These are phyloP conservation scores for Dictyostelium intermedium DNA, from an alignment of 78 protist species.

Conservation along the genomic window DNA sequence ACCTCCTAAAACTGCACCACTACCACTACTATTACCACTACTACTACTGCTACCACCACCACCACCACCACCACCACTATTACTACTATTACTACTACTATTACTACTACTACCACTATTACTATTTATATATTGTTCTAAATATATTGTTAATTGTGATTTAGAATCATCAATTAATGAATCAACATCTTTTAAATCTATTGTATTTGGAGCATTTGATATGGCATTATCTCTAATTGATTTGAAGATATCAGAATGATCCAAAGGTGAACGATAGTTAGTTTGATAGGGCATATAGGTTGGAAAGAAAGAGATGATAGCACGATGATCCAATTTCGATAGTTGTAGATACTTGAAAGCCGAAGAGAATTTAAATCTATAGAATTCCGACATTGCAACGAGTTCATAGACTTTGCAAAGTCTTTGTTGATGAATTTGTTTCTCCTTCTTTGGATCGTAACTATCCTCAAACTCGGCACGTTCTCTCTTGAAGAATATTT, in stretches of 20 bases:
- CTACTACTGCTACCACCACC: neutral
- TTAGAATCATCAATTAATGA: conserved; percentile 15
- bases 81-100: neutral
- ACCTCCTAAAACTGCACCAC: neutral
- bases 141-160: neutral
- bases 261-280: neutral
- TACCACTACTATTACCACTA: neutral
- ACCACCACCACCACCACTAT: neutral
- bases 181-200: neutral
- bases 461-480: neutral
- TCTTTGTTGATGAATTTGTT: neutral
- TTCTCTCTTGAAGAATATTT: conserved; percentile 28
- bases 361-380: conserved; percentile 4
- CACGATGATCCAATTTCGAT: conserved; percentile 16
- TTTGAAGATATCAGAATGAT: neutral
- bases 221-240: neutral
- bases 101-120: too few species aligned
- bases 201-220: neutral
- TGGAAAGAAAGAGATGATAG: conserved; percentile 16
- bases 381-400: conserved; percentile 27
- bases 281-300: conserved; percentile 11
- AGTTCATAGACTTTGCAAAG: conserved; percentile 44
- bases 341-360: conserved; percentile 9
- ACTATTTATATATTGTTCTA: conserved; percentile 1
- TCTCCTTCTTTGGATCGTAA: conserved; percentile 48